Evolutionary conservation across 768 basidiomycete species (phyloP), one percentile per base, ranked within the genome.

Genomic region (Lyophyllum atratum): DNA sequence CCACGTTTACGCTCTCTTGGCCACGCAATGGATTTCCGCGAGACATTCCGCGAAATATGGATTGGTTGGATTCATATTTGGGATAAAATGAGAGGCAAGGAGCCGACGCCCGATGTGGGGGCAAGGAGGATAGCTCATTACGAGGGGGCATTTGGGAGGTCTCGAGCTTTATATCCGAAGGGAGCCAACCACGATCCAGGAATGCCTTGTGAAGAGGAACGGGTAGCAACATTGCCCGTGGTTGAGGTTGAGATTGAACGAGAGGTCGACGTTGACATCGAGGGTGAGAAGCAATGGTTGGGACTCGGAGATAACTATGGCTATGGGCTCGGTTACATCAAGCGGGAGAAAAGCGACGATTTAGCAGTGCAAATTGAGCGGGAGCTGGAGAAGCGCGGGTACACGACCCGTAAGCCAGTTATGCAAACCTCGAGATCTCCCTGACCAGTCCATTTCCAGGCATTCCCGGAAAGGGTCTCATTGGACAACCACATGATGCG

Each of bases 21-120:
- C 0, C 84, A 90, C 64, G 87, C 82, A 6, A 75, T 92, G 68
- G 84, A 89, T 67, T 87, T 87, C 64, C 77, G 84, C 11, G 90
- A 92, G 66, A 86, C 87, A 0, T 80, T 83, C 44, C 73, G 79
- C 17, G 89, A 90, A 68, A 74, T 90, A 17, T 78, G 79, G 77
- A 58, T 69, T 6, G 86, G 86, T 3, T 76, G 72, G 46, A 67
- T 84, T n/a, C 88, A 89, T 67, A 75, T 88, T 68, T 70, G 73
- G 58, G 77, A 80, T 62, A 78, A 79, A 56, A 71, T 78, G 62
- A 73, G 80, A 11, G 84, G 86, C 7, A 77, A 72, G 48, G 85
- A 88, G 65, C 83, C 85, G 5, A 78, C 78, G 28, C 68, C 58
- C 15, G 80, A 78, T 70, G 76, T 63, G 50, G 76, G 65, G 52